phyloP scores from a whole-genome alignment of 306 rosid species.

The Rubus idaeus region DNA sequence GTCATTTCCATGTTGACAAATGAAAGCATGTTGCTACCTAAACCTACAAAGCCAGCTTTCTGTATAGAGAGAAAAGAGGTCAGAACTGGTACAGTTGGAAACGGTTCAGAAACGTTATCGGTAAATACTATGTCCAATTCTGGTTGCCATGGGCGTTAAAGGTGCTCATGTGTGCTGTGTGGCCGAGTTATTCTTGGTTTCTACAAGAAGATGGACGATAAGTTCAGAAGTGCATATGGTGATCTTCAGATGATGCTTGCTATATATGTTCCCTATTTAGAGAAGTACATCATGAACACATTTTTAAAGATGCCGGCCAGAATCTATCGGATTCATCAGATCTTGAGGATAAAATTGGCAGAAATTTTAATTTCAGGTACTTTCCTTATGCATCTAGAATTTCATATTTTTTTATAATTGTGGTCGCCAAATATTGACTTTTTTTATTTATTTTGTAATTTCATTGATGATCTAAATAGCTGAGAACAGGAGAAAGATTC shows the following conservation, averaged over 20 bases:
- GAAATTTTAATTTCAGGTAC: not conserved
- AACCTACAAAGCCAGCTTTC: constrained; percentile 18
- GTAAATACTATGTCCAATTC: constrained; percentile 1
- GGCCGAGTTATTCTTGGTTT: not conserved
- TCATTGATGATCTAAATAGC: not conserved
- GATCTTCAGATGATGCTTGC: too few species aligned
- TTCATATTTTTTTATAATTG: not conserved
- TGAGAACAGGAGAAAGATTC: not conserved
- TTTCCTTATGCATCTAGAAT: not conserved
- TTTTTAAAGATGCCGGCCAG: too few species aligned
- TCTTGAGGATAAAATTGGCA: too few species aligned
- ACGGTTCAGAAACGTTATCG: not conserved
- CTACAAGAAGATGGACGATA: not conserved
- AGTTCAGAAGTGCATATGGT: too few species aligned
- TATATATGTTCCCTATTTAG: too few species aligned
- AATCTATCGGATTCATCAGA: too few species aligned
- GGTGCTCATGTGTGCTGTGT: not conserved
- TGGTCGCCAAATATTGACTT: not conserved
- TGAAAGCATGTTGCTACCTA: constrained; percentile 1
- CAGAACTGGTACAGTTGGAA: not conserved
- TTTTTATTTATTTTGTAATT: not conserved
- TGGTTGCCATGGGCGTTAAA: not conserved
- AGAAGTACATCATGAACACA: too few species aligned
- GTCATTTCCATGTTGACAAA: constrained; percentile 15
- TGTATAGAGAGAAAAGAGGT: not conserved